Base-by-base conservation (phyloP, 2,329 filamentous ascomycete genomes). In the Verticillium nonalfalfae region DNA sequence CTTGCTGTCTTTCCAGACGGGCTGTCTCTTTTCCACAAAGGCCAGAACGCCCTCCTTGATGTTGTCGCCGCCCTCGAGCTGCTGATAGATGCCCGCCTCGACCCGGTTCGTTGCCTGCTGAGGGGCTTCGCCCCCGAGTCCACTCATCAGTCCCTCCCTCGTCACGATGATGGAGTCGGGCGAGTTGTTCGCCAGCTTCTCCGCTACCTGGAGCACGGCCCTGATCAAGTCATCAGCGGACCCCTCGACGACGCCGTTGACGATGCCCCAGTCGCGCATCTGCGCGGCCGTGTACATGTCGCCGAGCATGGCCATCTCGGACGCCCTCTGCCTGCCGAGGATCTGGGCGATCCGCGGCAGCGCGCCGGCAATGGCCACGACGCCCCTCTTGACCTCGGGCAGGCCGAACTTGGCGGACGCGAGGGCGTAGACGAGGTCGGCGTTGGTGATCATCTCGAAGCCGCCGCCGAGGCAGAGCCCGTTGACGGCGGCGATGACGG, bases 141-240 rank as follows among this genome's bases (percentile, higher is more conserved):
- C 90, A 65, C 90, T 74, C 72, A 89, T 84, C 58, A 95, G 69
- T 0, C 90, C 90, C 70, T 88, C 87, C 26, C 90, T 80, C 63
- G 80, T 88, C n/a, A 91, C 88, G 68, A 93, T 85, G 36, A 94
- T 84, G 31, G 88, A 81, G 73, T 95, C 91, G 2, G 90, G 91
- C 66, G 87, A 91, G 73, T 90, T 88, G 62, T 70, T 81, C 18
- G 84, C 84, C 67, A 93, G 82, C 70, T 79, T 75, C 50, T 71
- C 74, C 14, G 90, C 90, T 72, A 89, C 79, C 63, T 76, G 74
- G 40, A 93, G 66, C 35, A 89, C 88, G 68, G 80, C 82, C 10
- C 75, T 75, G 4, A 89, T 77, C 18, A 87, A 81, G 31, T 73
- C 75, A 6, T 50, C n/a, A 4, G 45, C 45, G 4, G 5, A 9